These are phyloP conservation scores for Dorcoceras hygrometricum DNA, from an alignment of 257 asterid species.

Conservation along the genomic window DNA sequence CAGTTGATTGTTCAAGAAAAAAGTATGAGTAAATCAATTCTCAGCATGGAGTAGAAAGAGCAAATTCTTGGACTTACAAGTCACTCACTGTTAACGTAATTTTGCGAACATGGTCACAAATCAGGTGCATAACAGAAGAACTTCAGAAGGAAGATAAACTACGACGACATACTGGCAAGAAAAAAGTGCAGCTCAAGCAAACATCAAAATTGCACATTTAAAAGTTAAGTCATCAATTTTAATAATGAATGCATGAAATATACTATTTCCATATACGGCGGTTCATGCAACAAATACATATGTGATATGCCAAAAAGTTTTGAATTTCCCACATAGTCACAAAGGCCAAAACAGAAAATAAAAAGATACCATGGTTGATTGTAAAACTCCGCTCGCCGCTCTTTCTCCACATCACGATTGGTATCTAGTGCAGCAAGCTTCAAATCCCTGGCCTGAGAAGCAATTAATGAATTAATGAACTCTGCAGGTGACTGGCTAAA, in stretches of 20 bases:
- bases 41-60: neutral
- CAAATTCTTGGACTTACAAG: neutral
- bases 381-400: slow-evolving; percentile 68
- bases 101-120: neutral
- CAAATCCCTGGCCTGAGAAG: slow-evolving; percentile 85
- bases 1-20: neutral
- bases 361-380: slow-evolving; percentile 69
- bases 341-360: neutral
- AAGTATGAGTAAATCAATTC: neutral
- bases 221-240: neutral
- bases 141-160: neutral
- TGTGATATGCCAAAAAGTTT: neutral
- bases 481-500: slow-evolving; percentile 92
- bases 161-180: neutral
- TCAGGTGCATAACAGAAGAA: neutral
- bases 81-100: neutral
- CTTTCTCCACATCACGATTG: slow-evolving; percentile 59
- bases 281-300: neutral
- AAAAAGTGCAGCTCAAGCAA: slow-evolving; percentile 4
- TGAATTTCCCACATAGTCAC: neutral
- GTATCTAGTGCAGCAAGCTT: slow-evolving; percentile 71
- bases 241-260: neutral
- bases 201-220: neutral
- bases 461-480: slow-evolving; percentile 66
- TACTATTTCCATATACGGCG: neutral